A percentile compares a stretch with the other conserved stretches of the same genome.
These are phyloP conservation scores for Tetracladium marchalianum DNA, from an alignment of 495 filamentous ascomycete genomes.

Conservation along the genomic window DNA sequence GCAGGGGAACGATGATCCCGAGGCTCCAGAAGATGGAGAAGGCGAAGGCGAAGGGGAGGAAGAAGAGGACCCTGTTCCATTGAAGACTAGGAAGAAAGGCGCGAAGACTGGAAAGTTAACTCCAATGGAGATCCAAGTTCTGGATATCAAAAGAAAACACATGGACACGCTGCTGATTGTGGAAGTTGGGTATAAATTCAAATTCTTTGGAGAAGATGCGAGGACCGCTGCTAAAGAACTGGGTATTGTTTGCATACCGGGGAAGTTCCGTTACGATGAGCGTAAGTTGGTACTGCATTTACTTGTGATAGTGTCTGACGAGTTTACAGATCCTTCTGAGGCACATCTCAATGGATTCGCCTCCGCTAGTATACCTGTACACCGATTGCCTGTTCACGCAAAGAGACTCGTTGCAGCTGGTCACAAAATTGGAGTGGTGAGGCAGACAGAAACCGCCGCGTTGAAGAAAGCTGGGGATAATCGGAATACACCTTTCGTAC, in stretches of 20 bases:
- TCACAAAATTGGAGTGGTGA: conserved; percentile 91
- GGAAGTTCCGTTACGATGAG: conserved; percentile 90
- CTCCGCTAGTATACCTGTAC: conserved; percentile 90
- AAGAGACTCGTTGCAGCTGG: conserved; percentile 88
- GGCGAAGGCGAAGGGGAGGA: conserved; percentile 44
- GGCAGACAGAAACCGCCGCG: conserved; percentile 97
- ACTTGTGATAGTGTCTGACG: neutral
- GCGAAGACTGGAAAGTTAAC: conserved; percentile 80
- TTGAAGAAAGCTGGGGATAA: conserved; percentile 96
- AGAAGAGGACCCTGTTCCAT: conserved; percentile 30
- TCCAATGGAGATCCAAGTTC: conserved; percentile 84
- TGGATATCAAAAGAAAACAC: conserved; percentile 88
- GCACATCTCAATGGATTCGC: conserved; percentile 89
- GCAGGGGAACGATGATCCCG: conserved; percentile 40
- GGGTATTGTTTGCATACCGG: conserved; percentile 93
- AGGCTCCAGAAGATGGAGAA: conserved; percentile 33
- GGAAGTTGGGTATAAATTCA: conserved; percentile 97
- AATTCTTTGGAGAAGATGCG: conserved; percentile 97
- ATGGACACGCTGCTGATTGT: conserved; percentile 83
- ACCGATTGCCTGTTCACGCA: conserved; percentile 86
- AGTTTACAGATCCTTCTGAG: conserved; percentile 62
- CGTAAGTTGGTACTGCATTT: conserved; percentile 34
- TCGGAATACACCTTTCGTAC: conserved; percentile 80
- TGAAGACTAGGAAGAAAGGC: conserved; percentile 51
- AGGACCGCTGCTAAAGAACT: conserved; percentile 82